A percentile compares a stretch with the other conserved stretches of the same genome.
These are phyloP conservation scores for Musa beccarii DNA, from an alignment of 176 grass and related monocot species.

Conservation along the genomic window DNA sequence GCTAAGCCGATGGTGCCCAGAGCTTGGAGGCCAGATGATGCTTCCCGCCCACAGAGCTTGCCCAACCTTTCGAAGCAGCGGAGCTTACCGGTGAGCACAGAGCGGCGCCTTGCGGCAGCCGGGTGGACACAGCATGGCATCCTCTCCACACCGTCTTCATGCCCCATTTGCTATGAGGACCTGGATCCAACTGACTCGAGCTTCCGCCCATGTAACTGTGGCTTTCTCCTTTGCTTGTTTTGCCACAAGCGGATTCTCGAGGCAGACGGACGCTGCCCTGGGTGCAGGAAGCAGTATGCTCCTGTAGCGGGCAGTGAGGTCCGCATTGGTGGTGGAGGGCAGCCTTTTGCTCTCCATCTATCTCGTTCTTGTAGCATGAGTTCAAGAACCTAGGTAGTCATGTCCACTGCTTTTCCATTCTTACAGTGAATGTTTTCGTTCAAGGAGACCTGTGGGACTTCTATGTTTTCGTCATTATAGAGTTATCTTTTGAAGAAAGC, in stretches of 20 bases:
- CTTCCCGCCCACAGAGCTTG: constrained; percentile 69
- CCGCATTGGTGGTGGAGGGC: constrained; percentile 28
- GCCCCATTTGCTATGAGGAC: constrained; percentile 90
- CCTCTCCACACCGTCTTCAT: constrained; percentile 45
- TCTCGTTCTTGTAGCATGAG: constrained; percentile 80
- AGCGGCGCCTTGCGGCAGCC: constrained; percentile 28
- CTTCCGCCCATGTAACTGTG: constrained; percentile 78
- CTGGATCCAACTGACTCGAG: constrained; percentile 77
- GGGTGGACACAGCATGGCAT: constrained; percentile 31
- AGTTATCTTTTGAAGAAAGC: constrained; percentile 47
- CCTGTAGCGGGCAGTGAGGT: constrained; percentile 25
- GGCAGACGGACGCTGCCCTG: constrained; percentile 84
- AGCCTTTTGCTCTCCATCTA: constrained; percentile 33
- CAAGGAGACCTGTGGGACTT: constrained; percentile 27
- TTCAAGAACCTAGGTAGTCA: constrained; percentile 54
- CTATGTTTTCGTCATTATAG: constrained; percentile 19
- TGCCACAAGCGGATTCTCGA: constrained; percentile 89
- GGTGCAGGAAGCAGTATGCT: constrained; percentile 85
- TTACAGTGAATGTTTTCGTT: constrained; percentile 21
- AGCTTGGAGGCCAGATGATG: constrained; percentile 86
- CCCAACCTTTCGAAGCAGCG: constrained; percentile 71
- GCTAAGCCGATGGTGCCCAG: constrained; percentile 28
- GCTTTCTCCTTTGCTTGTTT: constrained; percentile 84
- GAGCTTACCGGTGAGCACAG: constrained; percentile 46
- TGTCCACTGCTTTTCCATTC: constrained; percentile 22